Evolutionary conservation across 2,329 filamentous ascomycete species (phyloP).

Genomic region (Aureobasidium sp.): DNA sequence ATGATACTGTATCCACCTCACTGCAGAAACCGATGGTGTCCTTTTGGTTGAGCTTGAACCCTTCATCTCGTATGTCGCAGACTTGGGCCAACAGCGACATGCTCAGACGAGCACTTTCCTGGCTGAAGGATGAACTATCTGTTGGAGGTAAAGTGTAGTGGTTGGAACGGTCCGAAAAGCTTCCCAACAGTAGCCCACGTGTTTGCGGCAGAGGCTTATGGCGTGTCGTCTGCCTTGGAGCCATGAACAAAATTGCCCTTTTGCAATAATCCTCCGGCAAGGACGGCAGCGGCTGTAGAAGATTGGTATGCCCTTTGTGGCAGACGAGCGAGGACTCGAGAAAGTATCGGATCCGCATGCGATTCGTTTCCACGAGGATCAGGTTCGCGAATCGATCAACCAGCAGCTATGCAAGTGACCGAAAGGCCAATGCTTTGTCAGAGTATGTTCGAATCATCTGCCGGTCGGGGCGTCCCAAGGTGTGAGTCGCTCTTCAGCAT

Average conservation of each 20-base stretch:
- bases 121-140: not conserved
- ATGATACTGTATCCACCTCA: not conserved
- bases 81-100: not conserved
- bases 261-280: not conserved
- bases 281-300: not conserved
- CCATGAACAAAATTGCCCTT: not conserved
- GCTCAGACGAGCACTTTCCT: not conserved
- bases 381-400: not conserved
- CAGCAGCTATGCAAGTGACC: not conserved
- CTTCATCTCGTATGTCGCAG: not conserved
- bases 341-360: not conserved
- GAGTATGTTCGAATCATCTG: not conserved
- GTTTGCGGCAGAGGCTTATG: not conserved
- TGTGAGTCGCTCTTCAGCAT: not conserved
- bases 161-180: constrained; percentile 4
- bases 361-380: not conserved
- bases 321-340: not conserved
- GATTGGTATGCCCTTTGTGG: not conserved
- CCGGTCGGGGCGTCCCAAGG: not conserved
- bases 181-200: not conserved
- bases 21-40: not conserved
- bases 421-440: not conserved
- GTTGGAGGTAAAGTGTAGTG: not conserved
- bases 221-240: not conserved
- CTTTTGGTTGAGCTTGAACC: not conserved